Base-by-base conservation (phyloP, 176 grass and related monocot genomes). In the Otatea glauca region DNA sequence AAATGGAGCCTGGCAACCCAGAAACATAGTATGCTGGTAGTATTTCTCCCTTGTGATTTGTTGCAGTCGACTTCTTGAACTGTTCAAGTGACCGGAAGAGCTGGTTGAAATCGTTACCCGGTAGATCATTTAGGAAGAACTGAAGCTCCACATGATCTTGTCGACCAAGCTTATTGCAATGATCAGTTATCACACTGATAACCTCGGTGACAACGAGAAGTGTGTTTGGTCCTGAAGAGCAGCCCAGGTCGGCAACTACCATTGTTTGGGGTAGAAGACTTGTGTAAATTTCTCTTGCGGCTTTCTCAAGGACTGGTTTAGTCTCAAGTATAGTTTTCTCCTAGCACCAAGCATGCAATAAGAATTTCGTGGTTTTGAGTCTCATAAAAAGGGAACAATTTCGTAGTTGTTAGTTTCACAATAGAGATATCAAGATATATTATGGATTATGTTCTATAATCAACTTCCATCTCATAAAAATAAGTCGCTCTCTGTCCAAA, bases 1-100 rank as follows among this genome's bases (percentile, higher is more conserved):
- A 87, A 17, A 76, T 84, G 10, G 89, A 81, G 1, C 76, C 68
- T 5, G 85, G 75, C 18, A 84, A 9, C 6, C 75, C 85, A 1
- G 37, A 85, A 5, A 88, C 38, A 25, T 83, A 91, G 51, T 69
- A 25, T 6, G 45, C 48, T 35, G 71, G 48, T 1, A 41, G 37
- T 20, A 27, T 66, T 17, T 17, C 64, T 66, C 14, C 21, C 16
- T 51, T 69, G 5, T 55, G 45, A 37, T 86, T 48, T 6, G 35
- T 72, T 45, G 23, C 41, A n/a, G 14, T 14, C 38, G 38, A 39
- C 7, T 62, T 48, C 1, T 6, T 42, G 7, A 3, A 12, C 58
- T 9, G 11, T 39, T 45, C 44, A 9, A 45, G 9, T 11, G 44
- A 45, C 44, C 10, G 44, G 44, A 45, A 45, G 44, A 45, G 38